phyloP scores from a whole-genome alignment of 2,329 filamentous ascomycete genomes.

The Aspergillus terreus region DNA sequence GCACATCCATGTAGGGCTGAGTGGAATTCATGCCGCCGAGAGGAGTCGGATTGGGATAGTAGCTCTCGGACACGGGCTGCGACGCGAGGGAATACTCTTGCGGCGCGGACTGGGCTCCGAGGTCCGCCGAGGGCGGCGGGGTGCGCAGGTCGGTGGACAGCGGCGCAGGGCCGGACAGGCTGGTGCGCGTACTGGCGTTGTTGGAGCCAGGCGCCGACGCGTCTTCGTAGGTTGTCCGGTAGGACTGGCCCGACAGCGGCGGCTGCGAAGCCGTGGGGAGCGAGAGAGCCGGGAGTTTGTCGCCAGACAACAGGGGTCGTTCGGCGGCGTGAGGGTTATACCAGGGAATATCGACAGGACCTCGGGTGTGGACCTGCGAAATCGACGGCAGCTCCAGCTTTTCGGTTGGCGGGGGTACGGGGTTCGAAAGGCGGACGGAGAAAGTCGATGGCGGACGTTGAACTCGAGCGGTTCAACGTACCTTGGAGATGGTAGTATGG shows the following conservation, averaged over 20 bases:
- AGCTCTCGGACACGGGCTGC: slow-evolving; percentile 36
- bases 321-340: slow-evolving; percentile 65
- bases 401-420: slow-evolving; percentile 58
- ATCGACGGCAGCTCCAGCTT: slow-evolving; percentile 93
- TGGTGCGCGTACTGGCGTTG: slow-evolving; percentile 54
- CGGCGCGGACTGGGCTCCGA: slow-evolving; percentile 37
- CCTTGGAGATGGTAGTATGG: slow-evolving; percentile 1
- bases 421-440: slow-evolving; percentile 19
- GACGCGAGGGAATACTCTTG: slow-evolving; percentile 32
- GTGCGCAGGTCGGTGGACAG: slow-evolving; percentile 57
- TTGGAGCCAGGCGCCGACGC: slow-evolving; percentile 47
- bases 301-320: slow-evolving; percentile 65
- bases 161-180: slow-evolving; percentile 53
- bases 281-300: slow-evolving; percentile 69
- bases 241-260: slow-evolving; percentile 69
- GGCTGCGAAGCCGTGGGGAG: slow-evolving; percentile 61
- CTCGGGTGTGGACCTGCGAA: slow-evolving; percentile 77
- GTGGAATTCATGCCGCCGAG: slow-evolving; percentile 72
- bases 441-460: slow-evolving; percentile 16
- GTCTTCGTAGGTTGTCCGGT: slow-evolving; percentile 72
- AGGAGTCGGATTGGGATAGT: slow-evolving; percentile 38
- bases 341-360: slow-evolving; percentile 66
- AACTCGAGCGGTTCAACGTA: slow-evolving; percentile 22
- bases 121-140: slow-evolving; percentile 61
- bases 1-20: slow-evolving; percentile 80